These are phyloP conservation scores for Yarrowia galli DNA, from an alignment of 1,139 yeast species.

Conservation along the genomic window DNA sequence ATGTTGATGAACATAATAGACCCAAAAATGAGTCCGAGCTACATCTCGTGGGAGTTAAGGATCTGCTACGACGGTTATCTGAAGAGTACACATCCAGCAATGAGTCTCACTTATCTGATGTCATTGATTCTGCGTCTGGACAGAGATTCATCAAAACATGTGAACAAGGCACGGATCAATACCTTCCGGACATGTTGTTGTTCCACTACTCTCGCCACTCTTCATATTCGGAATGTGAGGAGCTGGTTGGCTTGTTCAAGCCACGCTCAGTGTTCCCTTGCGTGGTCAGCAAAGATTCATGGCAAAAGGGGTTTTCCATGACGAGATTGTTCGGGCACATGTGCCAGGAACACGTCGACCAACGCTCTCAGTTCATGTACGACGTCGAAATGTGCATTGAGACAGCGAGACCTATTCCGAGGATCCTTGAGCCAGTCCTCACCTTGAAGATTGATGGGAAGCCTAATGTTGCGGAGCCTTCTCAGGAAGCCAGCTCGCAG, in stretches of 20 bases:
- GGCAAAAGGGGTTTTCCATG: conserved; percentile 58
- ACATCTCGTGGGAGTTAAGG: conserved; percentile 36
- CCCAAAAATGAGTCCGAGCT: conserved; percentile 30
- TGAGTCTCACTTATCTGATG: conserved; percentile 15
- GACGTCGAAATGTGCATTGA: conserved; percentile 48
- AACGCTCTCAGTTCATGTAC: conserved; percentile 47
- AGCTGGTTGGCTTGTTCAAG: conserved; percentile 53
- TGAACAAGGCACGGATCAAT: conserved; percentile 46
- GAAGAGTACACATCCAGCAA: conserved; percentile 28
- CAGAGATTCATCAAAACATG: conserved; percentile 40
- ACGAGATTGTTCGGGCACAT: conserved; percentile 56
- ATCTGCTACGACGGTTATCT: conserved; percentile 19
- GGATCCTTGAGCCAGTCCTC: not conserved
- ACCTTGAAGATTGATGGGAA: not conserved
- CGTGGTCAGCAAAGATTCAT: conserved; percentile 51
- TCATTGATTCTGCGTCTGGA: conserved; percentile 14
- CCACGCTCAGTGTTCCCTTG: conserved; percentile 60
- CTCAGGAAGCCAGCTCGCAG: conserved; percentile 4
- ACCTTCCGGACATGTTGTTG: conserved; percentile 55
- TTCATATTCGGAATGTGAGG: conserved; percentile 57
- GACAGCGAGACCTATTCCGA: conserved; percentile 28
- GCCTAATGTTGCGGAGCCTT: not conserved
- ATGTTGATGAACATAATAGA: conserved; percentile 25
- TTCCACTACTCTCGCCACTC: conserved; percentile 64
- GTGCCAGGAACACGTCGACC: conserved; percentile 46